phyloP scores from a whole-genome alignment of 1,284 basidiomycete genomes.

The Ganoderma boninense region DNA sequence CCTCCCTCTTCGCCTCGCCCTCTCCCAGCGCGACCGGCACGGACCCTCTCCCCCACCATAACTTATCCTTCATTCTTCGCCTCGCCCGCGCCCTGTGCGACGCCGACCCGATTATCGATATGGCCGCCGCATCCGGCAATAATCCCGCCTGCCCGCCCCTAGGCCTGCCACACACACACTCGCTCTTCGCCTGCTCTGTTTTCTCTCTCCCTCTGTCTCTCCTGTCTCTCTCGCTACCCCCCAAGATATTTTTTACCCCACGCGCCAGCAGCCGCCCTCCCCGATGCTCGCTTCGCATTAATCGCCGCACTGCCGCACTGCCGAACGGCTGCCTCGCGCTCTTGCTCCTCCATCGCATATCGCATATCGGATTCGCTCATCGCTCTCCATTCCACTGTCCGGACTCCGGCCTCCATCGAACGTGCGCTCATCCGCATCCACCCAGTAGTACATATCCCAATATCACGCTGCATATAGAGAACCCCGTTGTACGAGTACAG shows the following conservation, averaged over 20 bases:
- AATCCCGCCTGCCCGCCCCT: constrained; percentile 5
- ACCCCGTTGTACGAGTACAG: constrained; percentile 1
- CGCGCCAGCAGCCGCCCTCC: neutral
- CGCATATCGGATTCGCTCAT: too few relatives aligned
- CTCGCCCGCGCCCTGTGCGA: neutral
- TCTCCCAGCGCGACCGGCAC: neutral
- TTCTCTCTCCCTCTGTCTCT: neutral
- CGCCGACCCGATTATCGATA: neutral
- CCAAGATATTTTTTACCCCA: constrained; percentile 8
- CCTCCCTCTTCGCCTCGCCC: constrained; percentile 6
- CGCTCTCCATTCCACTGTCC: neutral
- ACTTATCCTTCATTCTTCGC: constrained; percentile 5
- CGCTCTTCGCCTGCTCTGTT: constrained; percentile 2
- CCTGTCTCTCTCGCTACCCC: neutral
- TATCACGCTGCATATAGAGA: constrained; percentile 6
- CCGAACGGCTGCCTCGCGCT: neutral
- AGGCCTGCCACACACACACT: constrained; percentile 6
- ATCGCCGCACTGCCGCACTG: neutral
- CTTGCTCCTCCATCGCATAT: neutral
- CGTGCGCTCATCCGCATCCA: neutral
- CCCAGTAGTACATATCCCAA: neutral
- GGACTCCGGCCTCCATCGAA: neutral
- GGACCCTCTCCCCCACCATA: neutral
- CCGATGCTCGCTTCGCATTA: neutral
- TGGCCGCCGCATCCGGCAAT: neutral